Base-by-base conservation (phyloP, 73 alveolate genomes). In the Paramecium pentaurelia region DNA sequence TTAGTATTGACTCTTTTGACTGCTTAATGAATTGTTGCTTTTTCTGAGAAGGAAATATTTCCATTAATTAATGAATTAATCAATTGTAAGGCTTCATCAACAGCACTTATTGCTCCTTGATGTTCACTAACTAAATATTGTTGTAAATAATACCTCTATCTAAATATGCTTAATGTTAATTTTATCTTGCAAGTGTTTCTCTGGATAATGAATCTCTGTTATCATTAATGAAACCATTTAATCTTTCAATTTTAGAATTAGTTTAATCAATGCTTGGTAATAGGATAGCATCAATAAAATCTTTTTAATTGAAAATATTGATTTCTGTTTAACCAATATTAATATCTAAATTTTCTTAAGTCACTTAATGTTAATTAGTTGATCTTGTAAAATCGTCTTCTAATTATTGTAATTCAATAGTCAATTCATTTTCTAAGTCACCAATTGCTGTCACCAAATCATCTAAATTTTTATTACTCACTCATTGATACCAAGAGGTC, bases 1-100 rank as follows among this genome's bases (percentile, higher is more conserved):
- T 38, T 77, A 22, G 5, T 27, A 27, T 77, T 38, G 20, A 77
- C 27, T 38, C 40, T 27, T 42, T 77, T 77, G 42, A 77, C 22
- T 1, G 89, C 40, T 18, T 77, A 44, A 42, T 77, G 71, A 12
- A 77, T 22, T 12, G 44, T 16, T 1, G 42, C 49, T 45, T 80
- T 80, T 12, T 80, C 77, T 18, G 91, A 10, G 18, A 80, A 80
- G 47, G 75, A 71, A n/a, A 80, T 80, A 45, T 80, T 80, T 80
- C 71, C 89, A 77, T 77, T 77, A 40, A 77, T 77, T 25, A 38
- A 18, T 14, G 89, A 77, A 5, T 42, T n/a, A 22, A 77, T 77
- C 71, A 77, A 44, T 44, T 77, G 42, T 40, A 77, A 77, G 11
- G 89, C 40, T 77, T 77, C 89, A 77, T 77, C 89, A 40, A 77